These are phyloP conservation scores for Sclerotiophoma versabilis DNA, from an alignment of 2,329 filamentous ascomycete species.

Conservation along the genomic window DNA sequence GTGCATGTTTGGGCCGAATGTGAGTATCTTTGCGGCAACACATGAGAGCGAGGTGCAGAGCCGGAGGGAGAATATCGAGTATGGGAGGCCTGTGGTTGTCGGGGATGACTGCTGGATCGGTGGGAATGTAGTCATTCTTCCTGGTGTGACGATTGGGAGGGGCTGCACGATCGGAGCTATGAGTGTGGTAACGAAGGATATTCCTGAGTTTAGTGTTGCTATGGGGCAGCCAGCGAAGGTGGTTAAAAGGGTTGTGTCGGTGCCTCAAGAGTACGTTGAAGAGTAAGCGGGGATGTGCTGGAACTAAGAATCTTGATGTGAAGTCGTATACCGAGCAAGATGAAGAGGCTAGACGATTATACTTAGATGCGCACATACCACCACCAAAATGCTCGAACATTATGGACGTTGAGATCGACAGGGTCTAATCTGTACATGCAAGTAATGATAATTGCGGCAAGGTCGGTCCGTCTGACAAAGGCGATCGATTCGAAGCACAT, in stretches of 20 bases:
- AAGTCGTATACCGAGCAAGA: not conserved
- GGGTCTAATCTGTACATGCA: not conserved
- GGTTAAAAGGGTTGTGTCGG: conserved; percentile 48
- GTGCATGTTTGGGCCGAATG: conserved; percentile 61
- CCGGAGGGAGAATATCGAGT: conserved; percentile 58
- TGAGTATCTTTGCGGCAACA: conserved; percentile 61
- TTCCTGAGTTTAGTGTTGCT: conserved; percentile 68
- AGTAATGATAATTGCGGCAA: not conserved
- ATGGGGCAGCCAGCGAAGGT: conserved; percentile 72
- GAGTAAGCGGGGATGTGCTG: not conserved
- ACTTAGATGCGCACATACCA: not conserved
- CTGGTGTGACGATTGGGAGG: conserved; percentile 79
- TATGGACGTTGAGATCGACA: not conserved
- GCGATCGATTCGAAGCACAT: not conserved
- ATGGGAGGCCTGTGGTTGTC: conserved; percentile 57
- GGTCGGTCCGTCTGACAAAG: too few species aligned
- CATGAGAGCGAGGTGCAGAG: conserved; percentile 60
- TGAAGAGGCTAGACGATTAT: not conserved
- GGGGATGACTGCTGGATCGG: conserved; percentile 57
- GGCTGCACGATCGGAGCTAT: conserved; percentile 80
- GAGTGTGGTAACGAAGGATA: conserved; percentile 81
- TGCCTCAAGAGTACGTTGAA: conserved; percentile 16
- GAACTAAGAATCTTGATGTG: too few species aligned
- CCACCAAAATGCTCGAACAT: not conserved
- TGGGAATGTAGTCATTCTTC: conserved; percentile 64